Evolutionary conservation across 192 early-diverging fungal species (phyloP).

Genomic region (Gaertneriomyces semiglobifer): DNA sequence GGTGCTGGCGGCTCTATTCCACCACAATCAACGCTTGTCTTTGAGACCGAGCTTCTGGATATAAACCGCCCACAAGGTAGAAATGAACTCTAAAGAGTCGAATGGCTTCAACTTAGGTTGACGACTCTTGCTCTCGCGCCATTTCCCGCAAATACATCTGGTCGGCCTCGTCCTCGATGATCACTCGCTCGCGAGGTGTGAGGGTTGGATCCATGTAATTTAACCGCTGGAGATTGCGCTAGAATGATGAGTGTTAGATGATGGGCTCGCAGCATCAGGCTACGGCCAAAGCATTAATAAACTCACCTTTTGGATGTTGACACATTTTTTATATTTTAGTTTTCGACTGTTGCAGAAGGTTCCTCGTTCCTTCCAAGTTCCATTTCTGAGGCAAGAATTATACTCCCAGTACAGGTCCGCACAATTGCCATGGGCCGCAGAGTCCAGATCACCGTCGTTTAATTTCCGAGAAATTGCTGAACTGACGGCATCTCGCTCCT

Average conservation of each 20-base stretch:
- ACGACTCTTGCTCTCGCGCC: background rate
- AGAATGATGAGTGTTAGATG: background rate
- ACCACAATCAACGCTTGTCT: constrained; percentile 61
- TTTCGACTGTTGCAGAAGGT: constrained; percentile 13
- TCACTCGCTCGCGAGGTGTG: constrained; percentile 17
- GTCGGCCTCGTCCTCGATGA: constrained; percentile 27
- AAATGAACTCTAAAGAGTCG: too few species aligned
- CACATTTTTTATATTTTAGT: constrained; percentile 1
- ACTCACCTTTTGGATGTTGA: constrained; percentile 15
- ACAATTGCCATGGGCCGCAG: constrained; percentile 14
- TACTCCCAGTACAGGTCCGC: constrained; percentile 19
- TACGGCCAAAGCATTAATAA: background rate
- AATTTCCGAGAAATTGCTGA: constrained; percentile 9
- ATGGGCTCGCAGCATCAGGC: too few species aligned
- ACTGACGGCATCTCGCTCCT: constrained; percentile 6
- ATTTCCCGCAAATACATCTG: constrained; percentile 17
- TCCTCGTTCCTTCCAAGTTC: constrained; percentile 8
- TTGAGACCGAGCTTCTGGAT: constrained; percentile 71
- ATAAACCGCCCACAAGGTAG: constrained; percentile 27
- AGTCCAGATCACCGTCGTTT: background rate
- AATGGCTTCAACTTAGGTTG: too few species aligned
- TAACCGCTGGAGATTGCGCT: constrained; percentile 18
- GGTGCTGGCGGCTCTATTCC: constrained; percentile 51
- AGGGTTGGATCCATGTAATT: constrained; percentile 1
- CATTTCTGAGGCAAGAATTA: constrained; percentile 7